Evolutionary conservation across 1,284 basidiomycete genomes (phyloP).

Genomic region (Papiliotrema nemorosa): DNA sequence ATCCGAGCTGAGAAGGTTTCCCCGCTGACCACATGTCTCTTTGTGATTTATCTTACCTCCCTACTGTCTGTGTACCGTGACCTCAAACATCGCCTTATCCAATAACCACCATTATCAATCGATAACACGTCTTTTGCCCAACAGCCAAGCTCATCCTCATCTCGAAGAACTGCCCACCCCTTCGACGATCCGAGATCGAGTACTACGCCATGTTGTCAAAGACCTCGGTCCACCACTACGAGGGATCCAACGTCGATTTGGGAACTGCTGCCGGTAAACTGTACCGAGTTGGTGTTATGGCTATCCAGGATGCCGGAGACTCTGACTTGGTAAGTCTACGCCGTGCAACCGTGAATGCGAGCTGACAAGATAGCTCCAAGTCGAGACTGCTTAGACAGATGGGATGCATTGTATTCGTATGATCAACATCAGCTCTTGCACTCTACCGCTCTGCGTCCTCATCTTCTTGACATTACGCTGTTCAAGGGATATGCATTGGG

Average conservation of each 20-base stretch:
- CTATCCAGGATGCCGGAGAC: conserved; percentile 94
- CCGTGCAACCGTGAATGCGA: not conserved
- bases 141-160: conserved; percentile 97
- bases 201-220: conserved; percentile 99
- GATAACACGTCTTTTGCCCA: not conserved
- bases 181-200: conserved; percentile 99
- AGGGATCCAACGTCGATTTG: conserved; percentile 94
- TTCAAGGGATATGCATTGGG: too few relatives aligned
- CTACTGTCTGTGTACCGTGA: not conserved
- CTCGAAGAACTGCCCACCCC: conserved; percentile 97
- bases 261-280: conserved; percentile 99
- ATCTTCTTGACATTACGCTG: too few relatives aligned
- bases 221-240: conserved; percentile 94
- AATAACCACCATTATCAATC: too few relatives aligned
- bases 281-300: conserved; percentile 99
- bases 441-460: not conserved
- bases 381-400: conserved; percentile 36
- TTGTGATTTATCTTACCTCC: conserved; percentile 5
- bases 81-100: not conserved
- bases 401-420: conserved; percentile 41
- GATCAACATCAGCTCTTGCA: too few relatives aligned
- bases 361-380: conserved; percentile 36
- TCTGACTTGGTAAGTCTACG: conserved; percentile 68
- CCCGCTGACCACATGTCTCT: conserved; percentile 56
- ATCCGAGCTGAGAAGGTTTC: conserved; percentile 93